Conservation (phyloP, 257 asterid species). For the Primulina huaijiensis region DNA sequence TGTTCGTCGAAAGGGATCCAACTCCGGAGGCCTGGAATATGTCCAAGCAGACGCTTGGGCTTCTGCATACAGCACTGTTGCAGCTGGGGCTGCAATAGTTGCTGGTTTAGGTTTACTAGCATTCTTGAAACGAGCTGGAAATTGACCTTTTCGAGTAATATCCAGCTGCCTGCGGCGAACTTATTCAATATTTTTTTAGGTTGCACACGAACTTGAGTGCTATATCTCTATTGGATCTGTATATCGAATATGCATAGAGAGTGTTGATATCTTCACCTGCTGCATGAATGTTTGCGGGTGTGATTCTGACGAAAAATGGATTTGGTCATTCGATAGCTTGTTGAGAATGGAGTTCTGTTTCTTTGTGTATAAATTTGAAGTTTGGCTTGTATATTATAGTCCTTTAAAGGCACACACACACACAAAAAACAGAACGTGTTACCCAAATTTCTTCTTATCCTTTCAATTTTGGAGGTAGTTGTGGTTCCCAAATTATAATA, state of each 20-base stretch:
- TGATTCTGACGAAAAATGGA: slow-evolving; percentile 36
- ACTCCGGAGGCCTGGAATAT: slow-evolving; percentile 37
- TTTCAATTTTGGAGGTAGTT: too few species aligned
- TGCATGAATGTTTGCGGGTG: slow-evolving; percentile 11
- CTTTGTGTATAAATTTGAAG: not conserved
- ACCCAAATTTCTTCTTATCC: too few species aligned
- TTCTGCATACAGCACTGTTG: slow-evolving; percentile 69
- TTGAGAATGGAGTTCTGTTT: slow-evolving; percentile 4
- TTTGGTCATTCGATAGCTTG: slow-evolving; percentile 22
- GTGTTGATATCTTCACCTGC: slow-evolving; percentile 17
- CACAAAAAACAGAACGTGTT: too few species aligned
- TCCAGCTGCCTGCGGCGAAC: slow-evolving; percentile 12
- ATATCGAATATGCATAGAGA: slow-evolving; percentile 9
- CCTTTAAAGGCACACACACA: too few species aligned
- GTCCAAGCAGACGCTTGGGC: slow-evolving; percentile 66
- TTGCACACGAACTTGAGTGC: slow-evolving; percentile 10
- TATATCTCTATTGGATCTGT: slow-evolving; percentile 17
- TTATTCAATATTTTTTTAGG: slow-evolving; percentile 1
- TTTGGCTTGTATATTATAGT: too few species aligned
- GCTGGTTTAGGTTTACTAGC: slow-evolving; percentile 78
- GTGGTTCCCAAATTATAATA: too few species aligned
- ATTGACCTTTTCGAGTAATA: slow-evolving; percentile 18
- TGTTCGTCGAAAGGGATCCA: slow-evolving; percentile 40
- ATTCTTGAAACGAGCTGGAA: slow-evolving; percentile 53
- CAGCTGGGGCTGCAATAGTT: slow-evolving; percentile 86